phyloP scores from a whole-genome alignment of 495 filamentous ascomycete genomes.

The Wilcoxina mikolae region DNA sequence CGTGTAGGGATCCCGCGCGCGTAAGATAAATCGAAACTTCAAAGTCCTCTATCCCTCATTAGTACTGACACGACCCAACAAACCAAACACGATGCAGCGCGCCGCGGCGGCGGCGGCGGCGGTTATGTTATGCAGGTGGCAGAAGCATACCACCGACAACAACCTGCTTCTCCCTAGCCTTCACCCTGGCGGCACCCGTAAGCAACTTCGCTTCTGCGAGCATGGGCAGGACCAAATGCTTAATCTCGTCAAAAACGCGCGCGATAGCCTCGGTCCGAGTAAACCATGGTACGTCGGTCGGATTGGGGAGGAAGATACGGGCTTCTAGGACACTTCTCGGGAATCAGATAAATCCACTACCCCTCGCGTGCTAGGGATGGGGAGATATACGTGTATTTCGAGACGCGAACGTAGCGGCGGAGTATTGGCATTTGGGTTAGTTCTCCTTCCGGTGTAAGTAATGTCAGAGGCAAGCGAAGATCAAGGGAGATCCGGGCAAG shows the following conservation, averaged over 20 bases:
- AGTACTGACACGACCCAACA: constrained; percentile 11
- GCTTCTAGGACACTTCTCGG: constrained; percentile 91
- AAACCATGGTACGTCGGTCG: constrained; percentile 71
- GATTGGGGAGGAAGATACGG: constrained; percentile 87
- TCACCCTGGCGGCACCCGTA: constrained; percentile 33
- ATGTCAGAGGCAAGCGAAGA: too few species aligned
- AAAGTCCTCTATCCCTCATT: constrained; percentile 57
- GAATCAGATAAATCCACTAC: too few species aligned
- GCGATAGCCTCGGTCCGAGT: constrained; percentile 56
- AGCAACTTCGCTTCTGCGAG: constrained; percentile 63
- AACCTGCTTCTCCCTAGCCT: constrained; percentile 73
- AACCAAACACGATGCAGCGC: too few species aligned
- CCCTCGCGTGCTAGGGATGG: too few species aligned
- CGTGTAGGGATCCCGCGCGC: constrained; percentile 73
- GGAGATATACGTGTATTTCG: constrained; percentile 27
- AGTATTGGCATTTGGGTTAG: constrained; percentile 27
- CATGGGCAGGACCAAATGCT: constrained; percentile 75
- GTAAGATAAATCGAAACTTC: constrained; percentile 88
- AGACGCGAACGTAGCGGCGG: constrained; percentile 27
- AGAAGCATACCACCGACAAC: constrained; percentile 53
- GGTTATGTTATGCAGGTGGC: too few species aligned
- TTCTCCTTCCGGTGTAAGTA: too few species aligned
- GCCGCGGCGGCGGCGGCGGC: too few species aligned
- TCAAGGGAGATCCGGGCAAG: not conserved
- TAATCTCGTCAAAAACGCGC: constrained; percentile 65